Percentiles rank a stretch among this genome's conserved stretches.
phyloP scores from a whole-genome alignment of 2,329 filamentous ascomycete species.

The Penicillium sp. region DNA sequence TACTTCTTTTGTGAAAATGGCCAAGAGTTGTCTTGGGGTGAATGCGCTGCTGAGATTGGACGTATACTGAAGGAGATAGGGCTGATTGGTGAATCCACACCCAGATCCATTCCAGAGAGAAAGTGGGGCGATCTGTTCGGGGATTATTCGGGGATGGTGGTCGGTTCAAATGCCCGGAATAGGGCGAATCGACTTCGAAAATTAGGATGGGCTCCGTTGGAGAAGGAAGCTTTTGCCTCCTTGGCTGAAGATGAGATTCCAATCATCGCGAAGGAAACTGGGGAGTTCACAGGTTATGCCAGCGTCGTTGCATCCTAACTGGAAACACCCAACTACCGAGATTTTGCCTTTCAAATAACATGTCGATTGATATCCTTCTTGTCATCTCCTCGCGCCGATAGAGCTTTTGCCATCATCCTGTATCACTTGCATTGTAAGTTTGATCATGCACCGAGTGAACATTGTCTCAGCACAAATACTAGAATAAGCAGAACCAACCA shows the following conservation, averaged over 20 bases:
- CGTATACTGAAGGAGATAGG: not conserved
- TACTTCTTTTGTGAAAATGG: slow-evolving; percentile 50
- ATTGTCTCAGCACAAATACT: not conserved
- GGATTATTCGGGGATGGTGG: not conserved
- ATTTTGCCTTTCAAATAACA: not conserved
- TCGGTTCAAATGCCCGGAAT: slow-evolving; percentile 5
- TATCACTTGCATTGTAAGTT: not conserved
- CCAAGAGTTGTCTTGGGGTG: slow-evolving; percentile 3
- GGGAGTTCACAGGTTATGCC: slow-evolving; percentile 2
- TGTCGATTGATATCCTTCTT: not conserved
- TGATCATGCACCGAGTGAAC: not conserved
- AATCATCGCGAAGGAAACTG: slow-evolving; percentile 3
- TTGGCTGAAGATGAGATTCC: slow-evolving; percentile 7
- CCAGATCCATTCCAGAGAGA: not conserved
- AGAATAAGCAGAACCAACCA: not conserved
- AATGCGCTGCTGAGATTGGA: slow-evolving; percentile 6
- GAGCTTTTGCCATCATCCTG: not conserved
- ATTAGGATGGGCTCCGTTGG: slow-evolving; percentile 6
- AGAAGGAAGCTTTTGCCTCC: slow-evolving; percentile 2
- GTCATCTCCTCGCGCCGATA: not conserved
- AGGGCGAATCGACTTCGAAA: slow-evolving; percentile 4
- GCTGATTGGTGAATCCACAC: not conserved
- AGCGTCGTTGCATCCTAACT: slow-evolving; percentile 1
- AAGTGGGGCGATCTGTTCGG: slow-evolving; percentile 3
- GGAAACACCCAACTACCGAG: no score